These are phyloP conservation scores for Plasmodium ovale DNA, from an alignment of 169 alveolate species.

Conservation along the genomic window DNA sequence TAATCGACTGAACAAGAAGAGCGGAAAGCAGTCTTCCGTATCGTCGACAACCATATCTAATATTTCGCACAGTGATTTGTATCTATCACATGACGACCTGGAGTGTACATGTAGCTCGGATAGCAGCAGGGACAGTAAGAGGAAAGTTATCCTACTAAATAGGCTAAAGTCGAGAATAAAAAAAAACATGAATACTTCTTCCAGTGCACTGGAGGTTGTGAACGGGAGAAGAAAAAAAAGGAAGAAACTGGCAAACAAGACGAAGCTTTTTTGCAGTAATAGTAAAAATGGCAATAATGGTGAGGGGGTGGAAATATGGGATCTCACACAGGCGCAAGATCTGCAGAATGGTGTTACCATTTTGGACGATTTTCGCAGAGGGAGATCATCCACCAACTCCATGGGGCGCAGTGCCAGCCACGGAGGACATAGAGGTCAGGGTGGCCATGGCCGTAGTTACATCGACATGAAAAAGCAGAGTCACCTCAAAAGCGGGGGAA, in stretches of 20 bases:
- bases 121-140: not conserved
- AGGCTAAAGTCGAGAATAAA: slow-evolving; percentile 17
- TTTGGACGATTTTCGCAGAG: no score
- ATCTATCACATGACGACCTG: slow-evolving; percentile 38
- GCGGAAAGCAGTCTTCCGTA: not conserved
- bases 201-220: not conserved
- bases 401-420: no score
- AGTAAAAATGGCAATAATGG: not conserved
- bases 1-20: not conserved
- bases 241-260: not conserved
- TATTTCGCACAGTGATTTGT: slow-evolving; percentile 39
- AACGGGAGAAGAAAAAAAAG: not conserved
- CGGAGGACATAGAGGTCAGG: not conserved
- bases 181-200: not conserved
- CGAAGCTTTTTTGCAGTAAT: not conserved
- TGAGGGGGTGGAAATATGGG: not conserved
- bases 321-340: not conserved
- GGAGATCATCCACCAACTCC: no score
- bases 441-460: not conserved
- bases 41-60: slow-evolving; percentile 62
- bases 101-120: slow-evolving; percentile 4
- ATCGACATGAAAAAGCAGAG: not conserved
- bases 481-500: not conserved
- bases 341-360: not conserved
- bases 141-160: slow-evolving; percentile 20